These are phyloP conservation scores for Millerozyma miso DNA, from an alignment of 805 yeast species.

Conservation along the genomic window DNA sequence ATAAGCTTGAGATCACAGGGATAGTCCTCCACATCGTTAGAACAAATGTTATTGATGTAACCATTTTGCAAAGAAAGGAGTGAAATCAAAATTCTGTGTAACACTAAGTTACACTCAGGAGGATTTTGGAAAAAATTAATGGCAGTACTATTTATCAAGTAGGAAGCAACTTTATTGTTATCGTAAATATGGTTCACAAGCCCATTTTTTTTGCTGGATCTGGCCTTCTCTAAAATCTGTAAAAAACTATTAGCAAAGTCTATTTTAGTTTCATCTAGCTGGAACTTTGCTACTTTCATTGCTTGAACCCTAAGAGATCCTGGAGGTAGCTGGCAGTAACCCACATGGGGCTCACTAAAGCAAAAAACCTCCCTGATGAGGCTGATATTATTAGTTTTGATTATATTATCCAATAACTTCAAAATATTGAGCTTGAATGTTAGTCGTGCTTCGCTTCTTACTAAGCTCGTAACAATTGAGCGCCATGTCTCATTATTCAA, in stretches of 20 bases:
- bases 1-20: conserved; percentile 3
- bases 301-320: conserved; percentile 11
- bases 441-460: neutral
- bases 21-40: neutral
- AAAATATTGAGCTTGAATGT: neutral
- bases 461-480: neutral
- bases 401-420: conserved; percentile 4
- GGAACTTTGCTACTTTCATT: conserved; percentile 10
- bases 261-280: neutral
- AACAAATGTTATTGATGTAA: conserved; percentile 5
- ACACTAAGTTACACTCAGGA: conserved; percentile 6
- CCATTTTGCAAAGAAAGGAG: conserved; percentile 2
- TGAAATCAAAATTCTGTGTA: conserved; percentile 8
- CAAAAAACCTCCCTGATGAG: conserved; percentile 1
- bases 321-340: neutral
- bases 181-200: neutral
- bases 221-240: neutral
- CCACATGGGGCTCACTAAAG: neutral
- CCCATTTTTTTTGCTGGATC: neutral
- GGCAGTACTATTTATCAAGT: neutral
- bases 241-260: neutral
- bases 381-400: neutral
- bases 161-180: neutral
- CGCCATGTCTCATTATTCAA: neutral
- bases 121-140: conserved; percentile 15